Evolutionary conservation across 2,329 filamentous ascomycete species (phyloP).

Genomic region (Diaporthe eres): DNA sequence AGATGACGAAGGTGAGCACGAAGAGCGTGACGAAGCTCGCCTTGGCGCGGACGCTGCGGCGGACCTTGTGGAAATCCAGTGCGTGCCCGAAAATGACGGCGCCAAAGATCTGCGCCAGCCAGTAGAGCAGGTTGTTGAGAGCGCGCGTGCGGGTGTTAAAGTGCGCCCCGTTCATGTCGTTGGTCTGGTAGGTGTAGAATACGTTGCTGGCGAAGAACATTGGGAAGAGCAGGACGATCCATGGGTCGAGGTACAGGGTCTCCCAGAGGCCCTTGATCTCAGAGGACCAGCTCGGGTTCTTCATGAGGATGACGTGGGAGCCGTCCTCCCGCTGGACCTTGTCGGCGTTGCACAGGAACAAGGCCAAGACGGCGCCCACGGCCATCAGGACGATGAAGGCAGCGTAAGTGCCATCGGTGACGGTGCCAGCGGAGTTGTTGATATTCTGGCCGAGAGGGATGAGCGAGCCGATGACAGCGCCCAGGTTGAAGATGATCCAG

Average conservation of each 20-base stretch:
- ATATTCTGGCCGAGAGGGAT: slow-evolving; percentile 83
- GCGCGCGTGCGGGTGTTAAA: slow-evolving; percentile 82
- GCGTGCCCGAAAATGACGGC: slow-evolving; percentile 80
- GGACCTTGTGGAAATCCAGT: slow-evolving; percentile 73
- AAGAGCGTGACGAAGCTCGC: slow-evolving; percentile 73
- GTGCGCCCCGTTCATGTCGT: slow-evolving; percentile 75
- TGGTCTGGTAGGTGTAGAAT: slow-evolving; percentile 86
- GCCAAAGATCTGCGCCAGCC: slow-evolving; percentile 82
- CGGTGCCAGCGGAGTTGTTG: slow-evolving; percentile 65
- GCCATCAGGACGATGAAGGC: slow-evolving; percentile 90
- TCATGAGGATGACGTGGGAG: slow-evolving; percentile 87
- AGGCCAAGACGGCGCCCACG: slow-evolving; percentile 77
- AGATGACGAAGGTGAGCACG: slow-evolving; percentile 80
- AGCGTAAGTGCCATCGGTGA: slow-evolving; percentile 86
- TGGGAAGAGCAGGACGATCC: slow-evolving; percentile 82
- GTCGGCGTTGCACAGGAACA: slow-evolving; percentile 78
- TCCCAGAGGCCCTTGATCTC: slow-evolving; percentile 84
- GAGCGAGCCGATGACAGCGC: slow-evolving; percentile 86
- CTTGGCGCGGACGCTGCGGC: slow-evolving; percentile 78
- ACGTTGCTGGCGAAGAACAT: slow-evolving; percentile 87
- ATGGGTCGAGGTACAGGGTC: slow-evolving; percentile 78
- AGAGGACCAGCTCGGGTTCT: slow-evolving; percentile 88
- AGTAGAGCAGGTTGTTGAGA: slow-evolving; percentile 85
- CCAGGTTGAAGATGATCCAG: slow-evolving; percentile 96
- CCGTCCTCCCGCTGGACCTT: slow-evolving; percentile 83